A percentile compares a stretch with the other conserved stretches of the same genome.
These are phyloP conservation scores for Scheffersomyces cryptocercus DNA, from an alignment of 1,139 yeast genomes.

Conservation along the genomic window DNA sequence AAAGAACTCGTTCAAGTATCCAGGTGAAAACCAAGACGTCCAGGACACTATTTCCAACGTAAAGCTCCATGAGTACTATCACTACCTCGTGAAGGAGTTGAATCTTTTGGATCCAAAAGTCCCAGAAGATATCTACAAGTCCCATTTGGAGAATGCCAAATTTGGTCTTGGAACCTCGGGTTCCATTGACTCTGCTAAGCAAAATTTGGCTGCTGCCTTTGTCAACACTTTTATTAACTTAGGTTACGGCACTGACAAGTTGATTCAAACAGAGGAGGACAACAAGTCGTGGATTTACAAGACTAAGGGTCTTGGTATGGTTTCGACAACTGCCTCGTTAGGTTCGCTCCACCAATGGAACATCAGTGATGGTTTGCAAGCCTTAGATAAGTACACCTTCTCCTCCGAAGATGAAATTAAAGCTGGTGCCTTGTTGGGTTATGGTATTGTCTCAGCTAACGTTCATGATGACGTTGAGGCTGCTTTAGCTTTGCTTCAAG, in stretches of 20 bases:
- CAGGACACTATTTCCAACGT: conserved; percentile 86
- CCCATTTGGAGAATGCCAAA: conserved; percentile 75
- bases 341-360: conserved; percentile 95
- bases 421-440: conserved; percentile 96
- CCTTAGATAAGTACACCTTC: conserved; percentile 84
- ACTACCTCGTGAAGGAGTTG: conserved; percentile 80
- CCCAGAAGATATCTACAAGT: conserved; percentile 93
- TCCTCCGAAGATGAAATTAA: conserved; percentile 84
- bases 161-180: conserved; percentile 59
- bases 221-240: conserved; percentile 90
- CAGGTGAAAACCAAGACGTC: conserved; percentile 69
- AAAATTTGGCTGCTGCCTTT: conserved; percentile 92
- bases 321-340: conserved; percentile 90
- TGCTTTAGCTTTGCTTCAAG: conserved; percentile 81
- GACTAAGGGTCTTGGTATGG: conserved; percentile 90
- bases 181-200: conserved; percentile 90
- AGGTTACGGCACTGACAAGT: conserved; percentile 86
- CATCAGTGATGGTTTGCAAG: conserved; percentile 83
- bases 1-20: conserved; percentile 71
- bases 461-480: conserved; percentile 97
- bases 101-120: conserved; percentile 86
- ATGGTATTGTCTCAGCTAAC: conserved; percentile 92
- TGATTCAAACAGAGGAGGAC: conserved; percentile 73
- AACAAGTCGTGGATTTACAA: conserved; percentile 84
- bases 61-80: conserved; percentile 75